Base-by-base conservation (phyloP, 1,284 basidiomycete species). In the Pholiota adiposa region DNA sequence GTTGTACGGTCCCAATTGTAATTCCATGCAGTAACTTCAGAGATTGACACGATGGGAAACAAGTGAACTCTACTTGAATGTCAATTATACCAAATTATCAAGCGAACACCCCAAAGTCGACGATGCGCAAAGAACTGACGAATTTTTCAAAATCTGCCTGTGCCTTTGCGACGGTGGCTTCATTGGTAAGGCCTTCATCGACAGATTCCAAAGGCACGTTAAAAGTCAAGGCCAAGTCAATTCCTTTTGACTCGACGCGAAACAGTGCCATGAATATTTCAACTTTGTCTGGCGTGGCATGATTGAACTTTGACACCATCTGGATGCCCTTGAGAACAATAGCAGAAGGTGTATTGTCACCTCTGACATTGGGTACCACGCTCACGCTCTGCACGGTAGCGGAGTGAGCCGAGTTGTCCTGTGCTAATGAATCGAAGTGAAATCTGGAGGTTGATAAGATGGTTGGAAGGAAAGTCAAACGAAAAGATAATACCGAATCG, bases 361-460 rank as follows among this genome's bases (percentile, higher is more conserved):
- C 76, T 63, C 77, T 74, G 56, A 77, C 76, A 58, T 82, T 60
- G 70, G 67, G 63, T 11, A 83, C 71, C 4, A 70, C 65, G 58
- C 70, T 71, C 55, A 90, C 73, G 25, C 74, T 71, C 25, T 79
- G 64, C 18, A 93, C 79, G 8, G 73, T 70, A 11, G 81, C 74
- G 11, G 79, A 78, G 48, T 76, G 69, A 0, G 97, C 93, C 27
- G 84, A 81, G 72, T 98, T 98, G 78, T 99, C 97, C 70, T 98
- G 88, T 11, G 96, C 97, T 41, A 98, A 76, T 0, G 95, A 91
- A 61, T 88, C 83, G 67, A 98, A 99, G 77, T 98, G 97, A 71
- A 90, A 96, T 74, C 97, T 79, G 61, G n/a, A 12, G 51, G 59
- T 43, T 43, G 53, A 51, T 57, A 52, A 63, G 61, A 49, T 57